Percentiles rank a stretch among this genome's conserved stretches.
phyloP scores from a whole-genome alignment of 345 rosid species.

The Moricandia moricandioides region DNA sequence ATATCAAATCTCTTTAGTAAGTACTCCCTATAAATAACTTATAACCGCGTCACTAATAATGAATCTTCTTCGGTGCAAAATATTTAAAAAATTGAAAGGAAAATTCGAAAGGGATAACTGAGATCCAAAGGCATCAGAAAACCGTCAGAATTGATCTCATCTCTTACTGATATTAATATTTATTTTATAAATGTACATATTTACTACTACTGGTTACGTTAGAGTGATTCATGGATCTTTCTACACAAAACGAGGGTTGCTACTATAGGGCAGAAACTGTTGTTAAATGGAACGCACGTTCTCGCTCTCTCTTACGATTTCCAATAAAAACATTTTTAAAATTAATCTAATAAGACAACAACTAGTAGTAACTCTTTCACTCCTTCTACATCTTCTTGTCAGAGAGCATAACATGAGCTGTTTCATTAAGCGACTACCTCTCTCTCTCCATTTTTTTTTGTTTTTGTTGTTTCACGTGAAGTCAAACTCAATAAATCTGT shows the following conservation, averaged over 20 bases:
- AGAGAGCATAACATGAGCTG: slow-evolving; percentile 20
- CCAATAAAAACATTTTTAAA: slow-evolving; percentile 19
- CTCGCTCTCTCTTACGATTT: slow-evolving; percentile 25
- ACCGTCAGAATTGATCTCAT: background rate
- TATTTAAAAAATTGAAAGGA: background rate
- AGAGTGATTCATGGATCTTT: slow-evolving; percentile 18
- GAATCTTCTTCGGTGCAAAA: background rate
- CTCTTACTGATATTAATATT: background rate
- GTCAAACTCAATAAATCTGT: slow-evolving; percentile 38
- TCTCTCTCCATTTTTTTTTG: slow-evolving; percentile 8
- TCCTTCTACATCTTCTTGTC: slow-evolving; percentile 14
- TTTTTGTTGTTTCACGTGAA: slow-evolving; percentile 23
- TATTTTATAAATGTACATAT: background rate
- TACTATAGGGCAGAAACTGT: background rate
- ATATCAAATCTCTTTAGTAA: too few relatives aligned
- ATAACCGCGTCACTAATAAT: background rate
- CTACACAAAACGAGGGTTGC: slow-evolving; percentile 6
- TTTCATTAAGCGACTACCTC: background rate
- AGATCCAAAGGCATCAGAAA: background rate
- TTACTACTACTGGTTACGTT: background rate
- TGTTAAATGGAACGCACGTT: slow-evolving; percentile 42
- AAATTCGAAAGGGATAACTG: background rate
- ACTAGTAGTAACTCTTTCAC: slow-evolving; percentile 19
- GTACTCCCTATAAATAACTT: too few relatives aligned
- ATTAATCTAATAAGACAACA: background rate